A percentile compares a stretch with the other conserved stretches of the same genome.
Evolutionary conservation across 306 rosid genomes (phyloP).

Genomic region (Abrus precatorius): DNA sequence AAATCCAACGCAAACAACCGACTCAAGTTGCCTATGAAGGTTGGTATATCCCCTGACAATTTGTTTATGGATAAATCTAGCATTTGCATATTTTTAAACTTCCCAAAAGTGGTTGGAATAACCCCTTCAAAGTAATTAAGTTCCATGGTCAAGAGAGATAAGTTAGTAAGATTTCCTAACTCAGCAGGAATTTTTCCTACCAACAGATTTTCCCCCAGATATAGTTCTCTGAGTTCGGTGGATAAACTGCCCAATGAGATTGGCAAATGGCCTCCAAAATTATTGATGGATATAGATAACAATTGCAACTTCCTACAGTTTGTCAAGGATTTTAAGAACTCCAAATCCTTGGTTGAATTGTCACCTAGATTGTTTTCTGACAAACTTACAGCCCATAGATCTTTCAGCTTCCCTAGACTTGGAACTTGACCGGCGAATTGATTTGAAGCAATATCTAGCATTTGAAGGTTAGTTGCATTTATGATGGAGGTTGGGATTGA

Average conservation of each 20-base stretch:
- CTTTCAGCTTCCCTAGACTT: conserved; percentile 4
- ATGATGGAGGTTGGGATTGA: conserved; percentile 42
- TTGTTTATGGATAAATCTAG: neutral
- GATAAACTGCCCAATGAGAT: conserved; percentile 44
- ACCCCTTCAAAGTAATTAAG: neutral
- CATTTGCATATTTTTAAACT: neutral
- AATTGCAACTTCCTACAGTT: conserved; percentile 36
- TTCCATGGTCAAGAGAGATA: neutral
- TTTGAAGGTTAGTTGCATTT: neutral
- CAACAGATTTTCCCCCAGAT: conserved; percentile 10
- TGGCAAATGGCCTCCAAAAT: conserved; percentile 56
- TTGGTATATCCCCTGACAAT: conserved; percentile 35
- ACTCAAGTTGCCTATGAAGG: conserved; percentile 46
- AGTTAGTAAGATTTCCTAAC: conserved; percentile 33
- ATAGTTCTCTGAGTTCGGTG: neutral
- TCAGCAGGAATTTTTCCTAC: conserved; percentile 39
- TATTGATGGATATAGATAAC: conserved; percentile 3
- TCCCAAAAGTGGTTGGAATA: conserved; percentile 45
- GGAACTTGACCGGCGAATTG: conserved; percentile 42
- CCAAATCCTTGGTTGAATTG: conserved; percentile 37
- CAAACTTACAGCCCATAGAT: fast-evolving
- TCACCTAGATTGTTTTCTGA: conserved; percentile 15
- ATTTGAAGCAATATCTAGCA: fast-evolving
- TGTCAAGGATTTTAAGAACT: conserved; percentile 40
- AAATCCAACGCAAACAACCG: neutral